phyloP scores from a whole-genome alignment of 768 basidiomycete genomes.

The Lactarius akahatsu region DNA sequence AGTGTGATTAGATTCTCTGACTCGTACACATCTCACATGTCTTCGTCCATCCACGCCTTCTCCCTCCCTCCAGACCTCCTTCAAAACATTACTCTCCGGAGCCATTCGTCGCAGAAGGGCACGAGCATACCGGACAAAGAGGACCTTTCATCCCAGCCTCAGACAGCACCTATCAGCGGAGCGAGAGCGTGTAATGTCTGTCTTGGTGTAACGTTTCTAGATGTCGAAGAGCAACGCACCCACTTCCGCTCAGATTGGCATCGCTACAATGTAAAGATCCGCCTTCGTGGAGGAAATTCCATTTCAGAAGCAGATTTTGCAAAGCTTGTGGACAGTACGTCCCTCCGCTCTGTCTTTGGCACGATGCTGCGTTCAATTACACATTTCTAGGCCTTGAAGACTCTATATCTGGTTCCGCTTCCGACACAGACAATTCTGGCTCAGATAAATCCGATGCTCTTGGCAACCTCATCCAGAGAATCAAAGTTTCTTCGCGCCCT shows the following conservation, averaged over 20 bases:
- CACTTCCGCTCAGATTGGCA: slow-evolving; percentile 98
- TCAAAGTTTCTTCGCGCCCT: slow-evolving; percentile 48
- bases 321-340: slow-evolving; percentile 77
- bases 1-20: slow-evolving; percentile 12
- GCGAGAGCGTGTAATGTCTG: slow-evolving; percentile 71
- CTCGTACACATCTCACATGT: slow-evolving; percentile 8
- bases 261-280: slow-evolving; percentile 91
- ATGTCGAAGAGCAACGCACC: slow-evolving; percentile 76
- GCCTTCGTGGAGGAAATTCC: slow-evolving; percentile 58
- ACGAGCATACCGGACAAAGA: slow-evolving; percentile 36
- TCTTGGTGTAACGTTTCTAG: slow-evolving; percentile 62
- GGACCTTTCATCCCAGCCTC: slow-evolving; percentile 34
- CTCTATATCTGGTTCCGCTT: slow-evolving; percentile 90
- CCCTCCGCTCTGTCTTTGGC: not conserved
- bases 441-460: slow-evolving; percentile 68
- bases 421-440: slow-evolving; percentile 56
- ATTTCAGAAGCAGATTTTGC: slow-evolving; percentile 73
- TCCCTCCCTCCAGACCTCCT: slow-evolving; percentile 69
- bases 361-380: not conserved
- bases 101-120: slow-evolving; percentile 46
- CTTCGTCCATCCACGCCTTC: slow-evolving; percentile 47
- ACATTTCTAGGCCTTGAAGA: slow-evolving; percentile 62
- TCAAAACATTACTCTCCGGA: slow-evolving; percentile 67
- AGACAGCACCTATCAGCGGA: slow-evolving; percentile 34
- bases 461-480: slow-evolving; percentile 61